phyloP scores from a whole-genome alignment of 1,139 yeast genomes.

The Arxiozyma heterogenica region DNA sequence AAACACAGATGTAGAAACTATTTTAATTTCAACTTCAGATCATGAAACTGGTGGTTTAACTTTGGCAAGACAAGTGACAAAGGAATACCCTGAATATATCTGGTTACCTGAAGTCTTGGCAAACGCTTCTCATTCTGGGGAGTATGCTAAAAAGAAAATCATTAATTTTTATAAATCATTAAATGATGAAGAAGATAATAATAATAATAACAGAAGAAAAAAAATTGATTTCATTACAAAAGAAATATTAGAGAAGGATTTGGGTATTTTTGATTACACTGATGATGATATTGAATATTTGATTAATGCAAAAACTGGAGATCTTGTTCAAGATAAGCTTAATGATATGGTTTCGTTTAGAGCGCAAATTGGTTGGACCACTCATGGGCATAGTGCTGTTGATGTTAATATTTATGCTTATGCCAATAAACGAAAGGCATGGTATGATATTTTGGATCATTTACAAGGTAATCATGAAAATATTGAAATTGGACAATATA shows the following conservation, averaged over 20 bases:
- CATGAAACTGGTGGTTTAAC: slow-evolving; percentile 89
- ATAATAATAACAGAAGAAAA: slow-evolving; percentile 21
- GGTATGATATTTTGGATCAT: slow-evolving; percentile 36
- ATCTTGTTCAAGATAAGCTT: slow-evolving; percentile 35
- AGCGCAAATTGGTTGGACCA: slow-evolving; percentile 79
- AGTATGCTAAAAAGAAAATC: slow-evolving; percentile 42
- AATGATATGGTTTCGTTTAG: slow-evolving; percentile 57
- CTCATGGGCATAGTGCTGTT: slow-evolving; percentile 85
- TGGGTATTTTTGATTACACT: slow-evolving; percentile 52
- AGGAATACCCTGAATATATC: slow-evolving; percentile 52
- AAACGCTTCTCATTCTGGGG: slow-evolving; percentile 66
- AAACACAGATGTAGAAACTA: slow-evolving; percentile 56
- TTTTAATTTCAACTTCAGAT: slow-evolving; percentile 70
- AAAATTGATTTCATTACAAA: slow-evolving; percentile 36
- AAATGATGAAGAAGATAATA: slow-evolving; percentile 13
- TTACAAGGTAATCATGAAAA: slow-evolving; percentile 77
- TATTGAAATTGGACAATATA: slow-evolving; percentile 66
- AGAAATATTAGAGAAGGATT: slow-evolving; percentile 45
- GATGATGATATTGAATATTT: slow-evolving; percentile 39
- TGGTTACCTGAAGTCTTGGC: slow-evolving; percentile 71
- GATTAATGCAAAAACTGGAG: slow-evolving; percentile 18
- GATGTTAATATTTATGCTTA: slow-evolving; percentile 78
- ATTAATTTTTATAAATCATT: slow-evolving; percentile 25
- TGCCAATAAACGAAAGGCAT: slow-evolving; percentile 43
- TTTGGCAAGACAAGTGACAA: slow-evolving; percentile 61